Conservation (phyloP, 208 protist species). For the Leishmania arabica region DNA sequence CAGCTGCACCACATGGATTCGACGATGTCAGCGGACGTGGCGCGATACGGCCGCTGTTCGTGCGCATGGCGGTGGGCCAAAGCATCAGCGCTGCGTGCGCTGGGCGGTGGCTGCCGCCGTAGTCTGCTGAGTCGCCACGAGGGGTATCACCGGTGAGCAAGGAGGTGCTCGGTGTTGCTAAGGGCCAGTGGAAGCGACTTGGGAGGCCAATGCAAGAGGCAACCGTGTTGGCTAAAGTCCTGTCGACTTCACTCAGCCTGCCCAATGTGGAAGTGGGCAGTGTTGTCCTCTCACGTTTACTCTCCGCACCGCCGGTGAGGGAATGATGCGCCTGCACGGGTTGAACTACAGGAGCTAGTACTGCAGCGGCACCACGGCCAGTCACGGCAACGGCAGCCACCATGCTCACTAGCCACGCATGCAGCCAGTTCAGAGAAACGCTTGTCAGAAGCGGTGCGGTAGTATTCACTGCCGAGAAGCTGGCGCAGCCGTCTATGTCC, state of each 20-base stretch:
- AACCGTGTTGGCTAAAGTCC: slow-evolving; percentile 30
- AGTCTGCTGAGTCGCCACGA: neutral
- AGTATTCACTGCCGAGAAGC: neutral
- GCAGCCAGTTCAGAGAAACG: neutral
- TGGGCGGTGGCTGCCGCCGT: neutral
- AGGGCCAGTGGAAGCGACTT: slow-evolving; percentile 44
- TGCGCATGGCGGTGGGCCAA: slow-evolving; percentile 32
- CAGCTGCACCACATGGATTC: neutral
- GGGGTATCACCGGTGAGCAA: neutral
- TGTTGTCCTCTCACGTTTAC: neutral
- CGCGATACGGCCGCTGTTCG: slow-evolving; percentile 9
- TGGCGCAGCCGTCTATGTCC: neutral
- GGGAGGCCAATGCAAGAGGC: slow-evolving; percentile 40
- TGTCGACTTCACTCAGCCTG: slow-evolving; percentile 30
- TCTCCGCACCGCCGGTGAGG: neutral
- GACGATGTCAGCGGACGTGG: slow-evolving; percentile 1
- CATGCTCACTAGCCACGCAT: slow-evolving; percentile 3
- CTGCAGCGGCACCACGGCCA: neutral
- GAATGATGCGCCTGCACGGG: slow-evolving; percentile 5
- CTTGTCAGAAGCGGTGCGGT: neutral
- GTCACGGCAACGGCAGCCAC: neutral
- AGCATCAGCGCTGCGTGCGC: slow-evolving; percentile 14
- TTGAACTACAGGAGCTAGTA: neutral
- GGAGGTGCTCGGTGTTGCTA: neutral
- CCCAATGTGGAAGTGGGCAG: neutral